These are phyloP conservation scores for Eutrema salsugineum DNA, from an alignment of 441 rosid genomes.

Conservation along the genomic window DNA sequence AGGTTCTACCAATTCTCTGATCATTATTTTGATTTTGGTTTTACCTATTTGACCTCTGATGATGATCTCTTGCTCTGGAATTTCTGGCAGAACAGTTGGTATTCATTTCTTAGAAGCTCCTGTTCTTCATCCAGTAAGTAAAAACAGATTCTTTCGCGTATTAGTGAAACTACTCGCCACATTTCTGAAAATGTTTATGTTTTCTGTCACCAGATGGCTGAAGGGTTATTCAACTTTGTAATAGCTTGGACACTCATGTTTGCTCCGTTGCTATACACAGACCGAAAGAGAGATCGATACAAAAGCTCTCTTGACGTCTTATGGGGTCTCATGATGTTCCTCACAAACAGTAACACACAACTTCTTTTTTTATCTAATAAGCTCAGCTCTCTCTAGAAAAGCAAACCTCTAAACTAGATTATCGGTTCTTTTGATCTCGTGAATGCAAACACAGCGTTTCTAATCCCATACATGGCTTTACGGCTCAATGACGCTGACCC, in stretches of 20 bases:
- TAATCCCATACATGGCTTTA: conserved; percentile 94
- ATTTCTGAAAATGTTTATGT: background rate
- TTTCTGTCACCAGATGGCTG: conserved; percentile 55
- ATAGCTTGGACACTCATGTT: conserved; percentile 98
- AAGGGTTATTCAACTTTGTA: conserved; percentile 92
- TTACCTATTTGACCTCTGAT: conserved; percentile 12
- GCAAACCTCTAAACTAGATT: background rate
- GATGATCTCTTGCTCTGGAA: conserved; percentile 3
- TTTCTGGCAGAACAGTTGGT: conserved; percentile 76
- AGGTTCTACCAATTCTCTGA: background rate
- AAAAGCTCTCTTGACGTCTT: conserved; percentile 67
- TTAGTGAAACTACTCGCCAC: background rate
- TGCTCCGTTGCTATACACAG: conserved; percentile 91
- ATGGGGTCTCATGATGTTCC: conserved; percentile 96
- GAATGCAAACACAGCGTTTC: conserved; percentile 53
- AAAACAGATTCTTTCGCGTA: too few species aligned
- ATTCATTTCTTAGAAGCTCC: conserved; percentile 68
- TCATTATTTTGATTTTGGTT: background rate
- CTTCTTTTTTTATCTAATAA: background rate
- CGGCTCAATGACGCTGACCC: conserved; percentile 57
- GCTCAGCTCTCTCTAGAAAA: background rate
- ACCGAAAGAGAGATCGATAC: conserved; percentile 68
- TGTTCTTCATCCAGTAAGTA: conserved; percentile 81
- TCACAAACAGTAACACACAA: conserved; percentile 61
- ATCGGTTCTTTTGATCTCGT: conserved; percentile 1